phyloP scores from a whole-genome alignment of 2,329 filamentous ascomycete genomes.

The Periconia sp. region DNA sequence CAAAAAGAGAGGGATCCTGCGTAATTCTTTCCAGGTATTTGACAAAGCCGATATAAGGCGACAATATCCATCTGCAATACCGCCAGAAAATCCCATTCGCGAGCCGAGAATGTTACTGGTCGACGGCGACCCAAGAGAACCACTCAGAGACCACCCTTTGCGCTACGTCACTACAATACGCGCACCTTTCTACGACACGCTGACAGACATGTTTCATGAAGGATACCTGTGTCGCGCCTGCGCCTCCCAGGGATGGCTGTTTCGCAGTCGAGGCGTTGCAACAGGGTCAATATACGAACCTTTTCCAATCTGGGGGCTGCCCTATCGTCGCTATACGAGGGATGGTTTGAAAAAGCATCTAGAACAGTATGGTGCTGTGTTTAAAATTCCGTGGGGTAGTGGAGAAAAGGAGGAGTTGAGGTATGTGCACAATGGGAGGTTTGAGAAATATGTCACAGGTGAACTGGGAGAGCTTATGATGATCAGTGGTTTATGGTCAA shows the following conservation, averaged over 20 bases:
- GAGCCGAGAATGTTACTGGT: no score
- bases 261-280: not conserved
- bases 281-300: no score
- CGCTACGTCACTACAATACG: not conserved
- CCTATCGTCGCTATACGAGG: not conserved
- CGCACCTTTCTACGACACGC: not conserved
- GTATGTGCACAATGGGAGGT: no score
- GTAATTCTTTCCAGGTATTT: not conserved
- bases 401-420: no score
- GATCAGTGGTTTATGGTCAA: no score
- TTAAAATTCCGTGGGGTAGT: no score
- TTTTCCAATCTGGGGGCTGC: conserved; percentile 1
- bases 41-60: not conserved
- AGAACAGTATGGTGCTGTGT: conserved; percentile 1
- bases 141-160: not conserved
- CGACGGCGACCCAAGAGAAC: not conserved
- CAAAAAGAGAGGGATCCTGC: not conserved
- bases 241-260: not conserved
- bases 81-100: no score
- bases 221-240: not conserved
- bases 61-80: not conserved
- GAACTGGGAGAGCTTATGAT: no score
- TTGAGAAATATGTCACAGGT: no score
- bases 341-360: conserved; percentile 1
- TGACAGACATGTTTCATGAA: not conserved